phyloP scores from a whole-genome alignment of 208 protist genomes.

The Acanthamoeba triangularis region DNA sequence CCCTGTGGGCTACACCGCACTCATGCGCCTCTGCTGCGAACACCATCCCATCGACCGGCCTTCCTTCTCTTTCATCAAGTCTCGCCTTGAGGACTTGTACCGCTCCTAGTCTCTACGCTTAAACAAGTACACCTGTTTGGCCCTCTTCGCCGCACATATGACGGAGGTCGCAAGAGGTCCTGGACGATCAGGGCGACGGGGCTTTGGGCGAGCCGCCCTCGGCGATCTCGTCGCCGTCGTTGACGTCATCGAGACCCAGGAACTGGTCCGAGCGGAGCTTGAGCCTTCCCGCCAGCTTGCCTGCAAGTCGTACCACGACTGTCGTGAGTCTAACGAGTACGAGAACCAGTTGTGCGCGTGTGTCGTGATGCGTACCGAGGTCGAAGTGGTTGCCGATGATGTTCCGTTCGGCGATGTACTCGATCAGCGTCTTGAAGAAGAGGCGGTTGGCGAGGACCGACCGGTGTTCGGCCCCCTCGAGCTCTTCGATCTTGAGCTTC shows the following conservation, averaged over 20 bases:
- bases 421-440: slow-evolving; percentile 68
- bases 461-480: slow-evolving; percentile 25
- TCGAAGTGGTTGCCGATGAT: neutral
- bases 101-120: too few relatives aligned
- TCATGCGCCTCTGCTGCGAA: too few relatives aligned
- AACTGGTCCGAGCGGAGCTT: neutral
- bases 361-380: neutral
- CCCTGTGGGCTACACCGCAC: too few relatives aligned
- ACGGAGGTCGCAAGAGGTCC: too few relatives aligned
- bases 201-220: neutral
- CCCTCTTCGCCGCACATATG: too few relatives aligned
- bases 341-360: too few relatives aligned
- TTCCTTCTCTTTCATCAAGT: too few relatives aligned
- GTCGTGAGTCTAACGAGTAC: too few relatives aligned
- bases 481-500: slow-evolving; percentile 39
- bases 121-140: too few relatives aligned
- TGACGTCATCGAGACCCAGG: neutral
- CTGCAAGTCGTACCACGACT: neutral
- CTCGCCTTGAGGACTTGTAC: too few relatives aligned
- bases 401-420: slow-evolving; percentile 16
- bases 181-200: neutral
- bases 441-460: slow-evolving; percentile 59
- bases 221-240: neutral
- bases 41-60: too few relatives aligned
- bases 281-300: neutral